Conservation (phyloP, 2,329 filamentous ascomycete species). For the Pyrenophora tritici-repentis region DNA sequence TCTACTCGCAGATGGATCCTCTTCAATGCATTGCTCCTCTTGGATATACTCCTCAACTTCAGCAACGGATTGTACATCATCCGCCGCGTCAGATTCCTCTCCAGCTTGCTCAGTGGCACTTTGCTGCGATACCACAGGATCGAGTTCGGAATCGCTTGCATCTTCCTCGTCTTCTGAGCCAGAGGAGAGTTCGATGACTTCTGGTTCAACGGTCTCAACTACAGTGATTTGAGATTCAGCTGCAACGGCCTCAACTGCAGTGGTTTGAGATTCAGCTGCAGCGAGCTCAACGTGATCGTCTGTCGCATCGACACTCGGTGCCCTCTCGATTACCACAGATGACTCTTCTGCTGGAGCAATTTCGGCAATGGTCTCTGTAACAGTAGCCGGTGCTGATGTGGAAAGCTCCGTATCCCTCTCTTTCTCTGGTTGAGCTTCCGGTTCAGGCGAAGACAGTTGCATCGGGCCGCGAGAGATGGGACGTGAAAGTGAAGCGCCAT, state of each 20-base stretch:
- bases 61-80: not conserved
- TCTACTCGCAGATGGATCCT: too few species aligned
- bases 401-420: not conserved
- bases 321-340: not conserved
- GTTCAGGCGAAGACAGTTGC: constrained; percentile 25
- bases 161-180: constrained; percentile 10
- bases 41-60: too few species aligned
- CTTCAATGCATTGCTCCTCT: too few species aligned
- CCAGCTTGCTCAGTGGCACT: not conserved
- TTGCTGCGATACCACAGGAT: not conserved
- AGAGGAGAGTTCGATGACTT: constrained; percentile 21
- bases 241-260: not conserved
- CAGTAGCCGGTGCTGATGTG: not conserved
- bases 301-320: not conserved
- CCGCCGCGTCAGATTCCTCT: not conserved
- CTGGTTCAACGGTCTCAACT: constrained; percentile 1
- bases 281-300: not conserved
- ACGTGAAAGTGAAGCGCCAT: constrained; percentile 35
- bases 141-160: not conserved
- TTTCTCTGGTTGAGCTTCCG: constrained; percentile 7
- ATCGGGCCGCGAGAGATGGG: constrained; percentile 2
- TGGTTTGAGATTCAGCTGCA: not conserved
- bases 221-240: not conserved
- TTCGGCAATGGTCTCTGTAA: not conserved
- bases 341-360: not conserved